phyloP scores from a whole-genome alignment of 2,329 filamentous ascomycete species.

The Beauveria australis region DNA sequence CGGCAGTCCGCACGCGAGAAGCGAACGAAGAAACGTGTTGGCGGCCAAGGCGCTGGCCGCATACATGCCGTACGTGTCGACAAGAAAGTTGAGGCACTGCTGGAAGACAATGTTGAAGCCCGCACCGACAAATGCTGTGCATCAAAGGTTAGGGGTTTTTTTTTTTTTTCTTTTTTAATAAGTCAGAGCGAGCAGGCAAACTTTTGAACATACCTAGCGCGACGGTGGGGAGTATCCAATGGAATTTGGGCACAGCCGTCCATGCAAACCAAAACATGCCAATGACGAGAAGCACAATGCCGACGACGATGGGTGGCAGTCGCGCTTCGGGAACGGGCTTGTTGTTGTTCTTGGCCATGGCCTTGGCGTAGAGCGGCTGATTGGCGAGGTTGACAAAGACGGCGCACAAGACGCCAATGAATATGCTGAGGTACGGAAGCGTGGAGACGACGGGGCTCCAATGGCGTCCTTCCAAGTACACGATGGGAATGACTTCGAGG shows the following conservation, averaged over 20 bases:
- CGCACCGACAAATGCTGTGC: slow-evolving; percentile 25
- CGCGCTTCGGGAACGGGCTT: slow-evolving; percentile 39
- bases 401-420: slow-evolving; percentile 39
- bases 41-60: slow-evolving; percentile 58
- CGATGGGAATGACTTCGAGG: slow-evolving; percentile 48
- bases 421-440: slow-evolving; percentile 41
- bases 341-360: slow-evolving; percentile 28
- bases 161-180: slow-evolving; percentile 10
- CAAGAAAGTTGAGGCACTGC: slow-evolving; percentile 44
- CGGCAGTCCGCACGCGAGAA: slow-evolving; percentile 46
- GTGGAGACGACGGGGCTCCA: slow-evolving; percentile 47
- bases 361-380: slow-evolving; percentile 30
- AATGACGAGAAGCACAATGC: slow-evolving; percentile 42
- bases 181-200: slow-evolving; percentile 6
- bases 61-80: slow-evolving; percentile 47
- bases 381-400: slow-evolving; percentile 33
- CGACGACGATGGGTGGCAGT: slow-evolving; percentile 51
- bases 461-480: slow-evolving; percentile 42
- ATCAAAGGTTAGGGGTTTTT: slow-evolving; percentile 39
- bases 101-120: slow-evolving; percentile 41
- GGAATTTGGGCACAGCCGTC: slow-evolving; percentile 39
- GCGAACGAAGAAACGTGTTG: slow-evolving; percentile 48
- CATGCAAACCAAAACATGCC: slow-evolving; percentile 57
- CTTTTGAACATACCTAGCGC: neutral
- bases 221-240: slow-evolving; percentile 9